Base-by-base conservation (phyloP, 495 filamentous ascomycete genomes). In the Penicillium subrubescens region DNA sequence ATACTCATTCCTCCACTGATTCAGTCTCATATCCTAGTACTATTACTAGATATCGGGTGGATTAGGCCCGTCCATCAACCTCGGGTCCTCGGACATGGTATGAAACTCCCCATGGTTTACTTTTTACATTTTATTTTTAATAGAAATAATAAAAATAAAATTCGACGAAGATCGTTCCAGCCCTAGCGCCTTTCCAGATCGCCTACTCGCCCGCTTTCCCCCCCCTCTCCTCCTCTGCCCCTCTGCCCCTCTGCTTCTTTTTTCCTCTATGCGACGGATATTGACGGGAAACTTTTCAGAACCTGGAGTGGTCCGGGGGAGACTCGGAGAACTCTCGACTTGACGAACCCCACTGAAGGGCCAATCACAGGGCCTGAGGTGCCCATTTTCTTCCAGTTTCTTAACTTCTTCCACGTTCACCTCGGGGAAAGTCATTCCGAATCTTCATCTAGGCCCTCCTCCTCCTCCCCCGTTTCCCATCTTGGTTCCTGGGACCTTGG, bases 291-390 rank as follows among this genome's bases (percentile, higher is more conserved):
- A 67, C 31, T 8, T 33, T 8, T 27, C 25, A 27, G 8, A 33
- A 33, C 62, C 56, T 34, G 50, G 56, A 59, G 58, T 23, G 63
- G 52, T 59, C 62, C 70, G 70, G 70, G 65, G 62, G 56, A 72
- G 62, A 67, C 60, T 72, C 70, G 70, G 70, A 67, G 67, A 72
- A 72, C 70, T 67, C 63, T 72, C 70, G 64, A 63, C 37, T 41
- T 54, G 53, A 56, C 29, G 29, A 56, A 56, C 33, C 33, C 33
- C 33, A 27, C 53, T 54, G 31, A 31, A 44, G 21, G 12, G 29
- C 60, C 63, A 60, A 63, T 60, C 37, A 44, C 60, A 31, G 1
- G 10, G 6, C 25, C 5, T 17, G 25, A 1, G 25, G 15, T 15
- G 48, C 48, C 48, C 48, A 52, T 52, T 52, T 50, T 2, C n/a